Conservation (phyloP, 2,329 filamentous ascomycete species). For the Paecilomyces niveus region DNA sequence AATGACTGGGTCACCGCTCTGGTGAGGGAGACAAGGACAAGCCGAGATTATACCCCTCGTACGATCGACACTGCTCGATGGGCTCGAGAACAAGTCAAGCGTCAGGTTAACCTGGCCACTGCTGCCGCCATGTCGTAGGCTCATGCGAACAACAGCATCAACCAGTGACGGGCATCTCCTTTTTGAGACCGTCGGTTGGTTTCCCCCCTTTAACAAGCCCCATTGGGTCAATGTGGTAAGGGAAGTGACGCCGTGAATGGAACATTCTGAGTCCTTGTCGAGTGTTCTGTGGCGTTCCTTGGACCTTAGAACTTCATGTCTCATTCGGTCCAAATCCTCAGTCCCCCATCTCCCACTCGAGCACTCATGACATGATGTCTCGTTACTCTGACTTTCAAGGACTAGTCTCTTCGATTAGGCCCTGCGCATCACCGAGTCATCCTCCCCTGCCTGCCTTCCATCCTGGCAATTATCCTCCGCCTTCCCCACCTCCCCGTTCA, state of each 20-base stretch:
- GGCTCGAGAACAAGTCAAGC: conserved; percentile 96
- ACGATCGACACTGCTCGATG: conserved; percentile 94
- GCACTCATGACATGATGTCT: background rate
- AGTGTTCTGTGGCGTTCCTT: background rate
- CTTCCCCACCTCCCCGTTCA: background rate
- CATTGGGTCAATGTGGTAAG: conserved; percentile 7
- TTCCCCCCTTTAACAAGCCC: conserved; percentile 8
- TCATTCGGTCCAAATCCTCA: background rate
- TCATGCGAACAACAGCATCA: conserved; percentile 5
- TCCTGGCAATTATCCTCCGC: background rate
- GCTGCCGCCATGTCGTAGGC: conserved; percentile 32
- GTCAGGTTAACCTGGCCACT: conserved; percentile 51
- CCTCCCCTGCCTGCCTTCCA: background rate
- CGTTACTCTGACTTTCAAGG: background rate
- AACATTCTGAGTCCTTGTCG: background rate
- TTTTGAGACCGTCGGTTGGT: conserved; percentile 4
- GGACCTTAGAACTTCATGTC: background rate
- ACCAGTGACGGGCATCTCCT: conserved; percentile 7
- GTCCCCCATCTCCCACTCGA: background rate
- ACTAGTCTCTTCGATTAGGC: background rate
- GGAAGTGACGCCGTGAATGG: conserved; percentile 12
- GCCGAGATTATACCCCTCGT: conserved; percentile 75
- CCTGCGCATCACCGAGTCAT: background rate
- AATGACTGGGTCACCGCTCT: conserved; percentile 83
- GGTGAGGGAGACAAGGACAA: conserved; percentile 86